Conservation (phyloP, 805 yeast species). For the Candida odintsovae region DNA sequence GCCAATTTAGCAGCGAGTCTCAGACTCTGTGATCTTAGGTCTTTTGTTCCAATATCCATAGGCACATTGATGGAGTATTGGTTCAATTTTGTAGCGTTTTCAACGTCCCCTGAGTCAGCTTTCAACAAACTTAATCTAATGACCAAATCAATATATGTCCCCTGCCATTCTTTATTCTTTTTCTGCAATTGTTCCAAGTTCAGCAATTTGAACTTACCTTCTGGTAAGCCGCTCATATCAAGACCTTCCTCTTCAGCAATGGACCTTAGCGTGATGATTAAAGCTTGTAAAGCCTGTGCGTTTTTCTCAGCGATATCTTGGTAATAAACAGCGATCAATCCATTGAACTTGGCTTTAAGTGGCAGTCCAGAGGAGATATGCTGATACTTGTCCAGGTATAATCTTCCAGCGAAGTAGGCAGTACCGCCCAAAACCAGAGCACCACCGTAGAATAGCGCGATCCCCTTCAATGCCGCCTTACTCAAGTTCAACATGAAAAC, state of each 20-base stretch:
- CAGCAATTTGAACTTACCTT: constrained; percentile 17
- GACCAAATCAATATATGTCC: constrained; percentile 32
- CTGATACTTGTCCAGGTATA: constrained; percentile 10
- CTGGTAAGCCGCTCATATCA: constrained; percentile 12
- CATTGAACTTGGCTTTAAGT: neutral
- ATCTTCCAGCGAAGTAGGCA: constrained; percentile 2
- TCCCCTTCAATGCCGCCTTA: constrained; percentile 11
- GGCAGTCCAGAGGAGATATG: constrained; percentile 9
- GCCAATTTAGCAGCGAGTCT: constrained; percentile 32
- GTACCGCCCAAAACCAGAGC: constrained; percentile 5
- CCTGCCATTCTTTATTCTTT: constrained; percentile 26
- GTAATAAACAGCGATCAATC: constrained; percentile 32
- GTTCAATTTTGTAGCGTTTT: constrained; percentile 23
- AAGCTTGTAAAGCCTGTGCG: constrained; percentile 28
- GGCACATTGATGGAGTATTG: constrained; percentile 27
- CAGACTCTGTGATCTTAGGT: constrained; percentile 24
- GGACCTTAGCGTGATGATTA: constrained; percentile 25
- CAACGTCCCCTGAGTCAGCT: constrained; percentile 21
- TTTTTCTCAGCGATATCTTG: constrained; percentile 31
- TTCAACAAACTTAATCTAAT: constrained; percentile 33
- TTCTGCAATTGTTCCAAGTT: constrained; percentile 20
- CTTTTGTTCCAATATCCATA: constrained; percentile 21
- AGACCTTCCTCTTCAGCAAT: constrained; percentile 28
- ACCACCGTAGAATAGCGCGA: constrained; percentile 11
- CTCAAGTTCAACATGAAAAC: constrained; percentile 6